Percentiles rank a stretch among this genome's conserved stretches.
phyloP scores from a whole-genome alignment of 805 yeast species.

The Yamadazyma ubonensis region DNA sequence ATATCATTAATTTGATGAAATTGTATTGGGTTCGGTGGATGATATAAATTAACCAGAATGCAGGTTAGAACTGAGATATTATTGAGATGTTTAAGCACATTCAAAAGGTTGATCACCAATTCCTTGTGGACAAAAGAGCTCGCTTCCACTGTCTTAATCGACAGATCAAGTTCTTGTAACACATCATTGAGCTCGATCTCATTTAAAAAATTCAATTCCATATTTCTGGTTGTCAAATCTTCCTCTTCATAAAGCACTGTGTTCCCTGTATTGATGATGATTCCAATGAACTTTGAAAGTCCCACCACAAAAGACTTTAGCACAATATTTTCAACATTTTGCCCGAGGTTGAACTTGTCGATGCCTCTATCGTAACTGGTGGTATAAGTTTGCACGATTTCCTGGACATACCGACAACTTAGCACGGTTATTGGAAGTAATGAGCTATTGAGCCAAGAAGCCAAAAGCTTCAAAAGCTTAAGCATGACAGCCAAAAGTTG shows the following conservation, averaged over 20 bases:
- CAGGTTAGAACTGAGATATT: constrained; percentile 15
- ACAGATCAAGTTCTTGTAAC: constrained; percentile 27
- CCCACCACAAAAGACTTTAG: constrained; percentile 53
- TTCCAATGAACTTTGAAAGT: constrained; percentile 52
- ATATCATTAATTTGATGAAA: constrained; percentile 13
- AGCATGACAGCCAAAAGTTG: constrained; percentile 54
- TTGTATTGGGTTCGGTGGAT: neutral
- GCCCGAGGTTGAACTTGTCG: constrained; percentile 27
- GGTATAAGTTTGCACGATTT: constrained; percentile 45
- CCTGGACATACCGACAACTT: constrained; percentile 71
- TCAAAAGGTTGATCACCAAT: constrained; percentile 22
- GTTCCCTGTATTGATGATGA: constrained; percentile 45
- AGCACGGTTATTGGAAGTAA: constrained; percentile 75
- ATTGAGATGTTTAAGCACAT: constrained; percentile 27
- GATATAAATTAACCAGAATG: constrained; percentile 12
- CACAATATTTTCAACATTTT: constrained; percentile 39
- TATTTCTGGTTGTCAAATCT: constrained; percentile 63
- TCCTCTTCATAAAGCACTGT: constrained; percentile 75
- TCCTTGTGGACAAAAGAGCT: constrained; percentile 14
- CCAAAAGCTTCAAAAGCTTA: constrained; percentile 50
- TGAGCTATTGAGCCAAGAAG: constrained; percentile 76
- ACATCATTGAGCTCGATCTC: constrained; percentile 24
- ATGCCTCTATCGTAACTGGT: constrained; percentile 13
- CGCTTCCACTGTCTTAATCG: constrained; percentile 26
- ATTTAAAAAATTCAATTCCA: constrained; percentile 45